Evolutionary conservation across 768 basidiomycete species (phyloP).

Genomic region (Clitopilus hobsonii): DNA sequence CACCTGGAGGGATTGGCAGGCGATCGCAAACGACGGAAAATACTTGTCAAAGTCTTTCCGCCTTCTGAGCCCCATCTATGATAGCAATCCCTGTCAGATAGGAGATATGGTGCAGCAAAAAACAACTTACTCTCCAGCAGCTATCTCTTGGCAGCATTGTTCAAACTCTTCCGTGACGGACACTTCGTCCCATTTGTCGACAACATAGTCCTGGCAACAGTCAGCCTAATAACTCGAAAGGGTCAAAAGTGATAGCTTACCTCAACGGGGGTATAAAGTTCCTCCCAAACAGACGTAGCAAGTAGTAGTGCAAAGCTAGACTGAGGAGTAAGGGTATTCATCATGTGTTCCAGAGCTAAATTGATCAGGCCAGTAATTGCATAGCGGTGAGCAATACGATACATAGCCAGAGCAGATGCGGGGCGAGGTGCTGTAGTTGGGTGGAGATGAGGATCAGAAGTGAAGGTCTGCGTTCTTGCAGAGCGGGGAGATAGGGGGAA

Average conservation of each 20-base stretch:
- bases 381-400: slow-evolving; percentile 76
- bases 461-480: slow-evolving; percentile 30
- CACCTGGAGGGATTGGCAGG: slow-evolving; percentile 26
- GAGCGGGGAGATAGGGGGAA: slow-evolving; percentile 46
- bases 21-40: slow-evolving; percentile 65
- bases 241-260: slow-evolving; percentile 25
- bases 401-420: slow-evolving; percentile 71
- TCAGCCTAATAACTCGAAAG: slow-evolving; percentile 8
- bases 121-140: slow-evolving; percentile 62
- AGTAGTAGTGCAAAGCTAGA: slow-evolving; percentile 66
- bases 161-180: slow-evolving; percentile 62
- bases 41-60: slow-evolving; percentile 60
- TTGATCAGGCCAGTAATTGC: slow-evolving; percentile 58
- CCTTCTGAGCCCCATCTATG: slow-evolving; percentile 68
- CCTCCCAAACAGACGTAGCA: slow-evolving; percentile 66
- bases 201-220: slow-evolving; percentile 57
- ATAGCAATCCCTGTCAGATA: slow-evolving; percentile 1
- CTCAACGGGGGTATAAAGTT: slow-evolving; percentile 56
- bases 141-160: slow-evolving; percentile 65
- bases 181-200: slow-evolving; percentile 73
- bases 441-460: slow-evolving; percentile 66
- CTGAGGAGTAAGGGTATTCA: slow-evolving; percentile 61
- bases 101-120: neutral
- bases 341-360: slow-evolving; percentile 69
- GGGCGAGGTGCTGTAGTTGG: slow-evolving; percentile 58